Percentiles rank a stretch among this genome's conserved stretches.
Evolutionary conservation across 805 yeast species (phyloP).

Genomic region (Ogataea glucozyma): DNA sequence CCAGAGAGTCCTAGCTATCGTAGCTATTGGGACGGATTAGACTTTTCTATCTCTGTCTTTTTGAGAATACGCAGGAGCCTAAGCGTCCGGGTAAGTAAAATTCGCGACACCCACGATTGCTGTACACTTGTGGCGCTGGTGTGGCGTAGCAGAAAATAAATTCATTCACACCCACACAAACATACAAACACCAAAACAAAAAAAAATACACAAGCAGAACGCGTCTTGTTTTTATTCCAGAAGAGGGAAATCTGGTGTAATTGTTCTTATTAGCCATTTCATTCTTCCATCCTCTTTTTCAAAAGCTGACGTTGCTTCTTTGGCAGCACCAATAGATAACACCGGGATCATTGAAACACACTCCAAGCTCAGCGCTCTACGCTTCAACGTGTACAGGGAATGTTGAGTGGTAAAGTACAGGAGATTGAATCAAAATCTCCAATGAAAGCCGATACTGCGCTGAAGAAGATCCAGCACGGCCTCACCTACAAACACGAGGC

Average conservation of each 20-base stretch:
- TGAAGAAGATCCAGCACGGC: slow-evolving; percentile 48
- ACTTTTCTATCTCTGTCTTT: not conserved
- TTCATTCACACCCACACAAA: not conserved
- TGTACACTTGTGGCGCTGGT: not conserved
- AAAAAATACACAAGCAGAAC: slow-evolving; percentile 3
- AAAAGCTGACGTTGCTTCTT: too few species aligned
- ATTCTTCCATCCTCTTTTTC: too few species aligned
- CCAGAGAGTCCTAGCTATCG: too few species aligned
- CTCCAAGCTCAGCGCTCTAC: too few species aligned
- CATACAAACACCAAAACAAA: not conserved
- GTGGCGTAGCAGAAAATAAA: slow-evolving; percentile 2
- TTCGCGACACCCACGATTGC: not conserved
- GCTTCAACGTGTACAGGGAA: not conserved
- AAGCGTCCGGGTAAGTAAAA: slow-evolving; percentile 4
- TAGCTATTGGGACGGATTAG: too few species aligned
- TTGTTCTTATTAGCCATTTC: not conserved
- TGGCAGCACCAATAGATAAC: too few species aligned
- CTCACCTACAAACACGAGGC: slow-evolving; percentile 40
- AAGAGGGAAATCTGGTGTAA: not conserved
- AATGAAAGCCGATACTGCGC: slow-evolving; percentile 12
- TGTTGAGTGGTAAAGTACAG: slow-evolving; percentile 1
- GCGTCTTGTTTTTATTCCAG: slow-evolving; percentile 7
- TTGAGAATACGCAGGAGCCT: not conserved
- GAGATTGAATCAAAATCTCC: slow-evolving; percentile 4
- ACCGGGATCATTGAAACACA: too few species aligned